phyloP scores from a whole-genome alignment of 2,329 filamentous ascomycete species.

The Delphinella strobiligena region DNA sequence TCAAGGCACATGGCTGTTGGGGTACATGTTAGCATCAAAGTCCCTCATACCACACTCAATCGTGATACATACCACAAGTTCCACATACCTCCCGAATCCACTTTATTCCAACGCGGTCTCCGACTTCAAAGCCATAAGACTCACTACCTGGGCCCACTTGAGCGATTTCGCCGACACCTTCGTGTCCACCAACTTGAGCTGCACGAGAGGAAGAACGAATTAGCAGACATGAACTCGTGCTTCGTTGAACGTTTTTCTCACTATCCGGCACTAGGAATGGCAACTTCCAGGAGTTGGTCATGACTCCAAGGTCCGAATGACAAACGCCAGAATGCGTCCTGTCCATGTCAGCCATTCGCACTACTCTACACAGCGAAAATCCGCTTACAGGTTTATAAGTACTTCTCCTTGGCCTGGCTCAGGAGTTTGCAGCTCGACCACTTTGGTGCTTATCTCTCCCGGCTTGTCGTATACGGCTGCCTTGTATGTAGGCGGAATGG shows the following conservation, averaged over 20 bases:
- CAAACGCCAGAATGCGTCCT: conserved; percentile 54
- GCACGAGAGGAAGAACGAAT: conserved; percentile 47
- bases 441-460: conserved; percentile 51
- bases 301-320: conserved; percentile 49
- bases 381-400: conserved; percentile 45
- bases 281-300: conserved; percentile 39
- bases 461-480: conserved; percentile 54
- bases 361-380: too few species aligned
- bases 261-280: too few species aligned
- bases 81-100: conserved; percentile 50
- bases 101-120: conserved; percentile 59
- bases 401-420: conserved; percentile 53
- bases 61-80: conserved; percentile 41
- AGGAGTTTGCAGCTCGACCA: conserved; percentile 51
- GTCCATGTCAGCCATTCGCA: not conserved
- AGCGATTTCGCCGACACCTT: conserved; percentile 52
- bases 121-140: conserved; percentile 46
- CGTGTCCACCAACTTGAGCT: conserved; percentile 57
- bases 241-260: too few species aligned
- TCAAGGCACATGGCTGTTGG: too few species aligned
- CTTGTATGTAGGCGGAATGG: conserved; percentile 48
- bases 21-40: too few species aligned
- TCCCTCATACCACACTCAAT: too few species aligned
- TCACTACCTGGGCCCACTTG: conserved; percentile 52
- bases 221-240: too few species aligned